phyloP scores from a whole-genome alignment of 2,329 filamentous ascomycete genomes.

The Aspergillus sp. region DNA sequence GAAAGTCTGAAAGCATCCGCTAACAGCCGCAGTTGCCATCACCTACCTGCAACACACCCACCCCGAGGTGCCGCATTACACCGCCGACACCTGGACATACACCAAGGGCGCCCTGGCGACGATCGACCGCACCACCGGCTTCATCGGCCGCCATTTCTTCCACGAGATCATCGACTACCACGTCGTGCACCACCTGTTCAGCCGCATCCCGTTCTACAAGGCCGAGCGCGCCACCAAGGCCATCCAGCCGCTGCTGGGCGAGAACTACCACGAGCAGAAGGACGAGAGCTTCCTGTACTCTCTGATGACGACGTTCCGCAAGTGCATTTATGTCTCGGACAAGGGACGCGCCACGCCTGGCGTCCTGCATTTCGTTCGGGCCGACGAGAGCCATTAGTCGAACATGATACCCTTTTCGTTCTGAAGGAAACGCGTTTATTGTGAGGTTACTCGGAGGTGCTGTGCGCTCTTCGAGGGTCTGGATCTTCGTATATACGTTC shows the following conservation, averaged over 20 bases:
- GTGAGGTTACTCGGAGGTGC: background rate
- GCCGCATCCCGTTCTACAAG: slow-evolving; percentile 62
- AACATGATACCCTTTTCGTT: background rate
- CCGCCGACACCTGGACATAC: slow-evolving; percentile 60
- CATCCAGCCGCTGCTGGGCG: slow-evolving; percentile 56
- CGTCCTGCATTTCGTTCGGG: slow-evolving; percentile 19
- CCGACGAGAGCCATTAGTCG: slow-evolving; percentile 11
- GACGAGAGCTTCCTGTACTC: slow-evolving; percentile 45
- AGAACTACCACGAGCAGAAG: slow-evolving; percentile 46
- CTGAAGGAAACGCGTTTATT: background rate
- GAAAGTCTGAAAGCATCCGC: no score
- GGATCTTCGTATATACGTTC: no score
- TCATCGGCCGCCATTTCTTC: slow-evolving; percentile 64
- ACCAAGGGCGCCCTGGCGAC: slow-evolving; percentile 62
- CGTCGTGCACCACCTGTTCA: slow-evolving; percentile 63
- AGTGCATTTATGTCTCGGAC: slow-evolving; percentile 49
- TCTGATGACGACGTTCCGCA: slow-evolving; percentile 48
- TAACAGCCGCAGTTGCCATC: slow-evolving; percentile 57
- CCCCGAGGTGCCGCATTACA: slow-evolving; percentile 56
- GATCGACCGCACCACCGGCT: slow-evolving; percentile 64
- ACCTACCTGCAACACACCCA: slow-evolving; percentile 75
- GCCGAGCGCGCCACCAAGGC: slow-evolving; percentile 59
- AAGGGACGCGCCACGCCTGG: slow-evolving; percentile 10
- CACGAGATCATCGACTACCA: slow-evolving; percentile 66
- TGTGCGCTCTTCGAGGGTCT: no score